A percentile compares a stretch with the other conserved stretches of the same genome.
These are phyloP conservation scores for Hevea brasiliensis DNA, from an alignment of 345 rosid genomes.

Conservation along the genomic window DNA sequence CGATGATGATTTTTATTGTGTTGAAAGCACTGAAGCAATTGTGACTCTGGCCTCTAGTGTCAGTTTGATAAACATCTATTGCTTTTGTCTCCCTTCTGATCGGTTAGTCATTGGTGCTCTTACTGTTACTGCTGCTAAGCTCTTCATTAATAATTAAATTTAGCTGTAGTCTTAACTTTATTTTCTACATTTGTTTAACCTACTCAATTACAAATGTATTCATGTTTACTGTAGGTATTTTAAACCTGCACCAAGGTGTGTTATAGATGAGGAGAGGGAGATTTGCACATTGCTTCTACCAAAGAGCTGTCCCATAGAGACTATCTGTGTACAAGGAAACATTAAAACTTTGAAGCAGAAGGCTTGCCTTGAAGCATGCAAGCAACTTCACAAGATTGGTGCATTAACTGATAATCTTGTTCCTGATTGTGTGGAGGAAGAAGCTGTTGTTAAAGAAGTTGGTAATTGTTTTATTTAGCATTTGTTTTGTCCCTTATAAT, in stretches of 20 bases:
- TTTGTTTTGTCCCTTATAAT: not conserved
- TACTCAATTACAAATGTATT: not conserved
- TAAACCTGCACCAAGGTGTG: constrained; percentile 66
- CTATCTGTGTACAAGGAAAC: constrained; percentile 44
- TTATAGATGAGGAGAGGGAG: constrained; percentile 41
- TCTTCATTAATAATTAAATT: constrained; percentile 4
- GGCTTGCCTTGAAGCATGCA: constrained; percentile 88
- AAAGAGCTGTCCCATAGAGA: constrained; percentile 59
- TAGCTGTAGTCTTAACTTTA: not conserved
- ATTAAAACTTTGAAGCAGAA: constrained; percentile 47
- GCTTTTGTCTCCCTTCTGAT: constrained; percentile 89
- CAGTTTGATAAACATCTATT: constrained; percentile 62
- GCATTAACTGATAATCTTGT: constrained; percentile 82
- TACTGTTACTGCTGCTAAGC: constrained; percentile 2
- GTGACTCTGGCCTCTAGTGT: constrained; percentile 66
- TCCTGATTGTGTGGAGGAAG: constrained; percentile 66
- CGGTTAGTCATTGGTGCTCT: constrained; percentile 46
- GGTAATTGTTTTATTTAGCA: constrained; percentile 28
- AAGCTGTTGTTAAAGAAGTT: constrained; percentile 40
- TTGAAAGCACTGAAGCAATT: constrained; percentile 61
- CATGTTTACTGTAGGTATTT: constrained; percentile 54
- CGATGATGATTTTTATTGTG: constrained; percentile 43
- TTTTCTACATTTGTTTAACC: not conserved
- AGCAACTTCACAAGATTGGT: constrained; percentile 58
- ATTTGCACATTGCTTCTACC: constrained; percentile 63